Percentiles rank a stretch among this genome's conserved stretches.
Conservation (phyloP, 345 rosid species). For the Lagerstroemia speciosa region DNA sequence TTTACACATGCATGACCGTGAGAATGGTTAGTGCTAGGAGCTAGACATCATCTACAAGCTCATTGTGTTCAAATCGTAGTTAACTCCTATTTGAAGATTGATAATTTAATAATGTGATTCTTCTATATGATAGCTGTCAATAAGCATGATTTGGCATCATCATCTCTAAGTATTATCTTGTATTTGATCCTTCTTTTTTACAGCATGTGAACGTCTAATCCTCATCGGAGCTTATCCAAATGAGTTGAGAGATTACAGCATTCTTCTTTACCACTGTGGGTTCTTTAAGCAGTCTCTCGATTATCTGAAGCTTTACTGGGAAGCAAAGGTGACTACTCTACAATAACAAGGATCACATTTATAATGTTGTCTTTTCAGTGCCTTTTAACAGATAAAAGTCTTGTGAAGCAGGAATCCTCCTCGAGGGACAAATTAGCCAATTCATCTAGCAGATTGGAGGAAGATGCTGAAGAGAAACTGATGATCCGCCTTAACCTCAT, state of each 20-base stretch:
- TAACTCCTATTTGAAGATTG: background rate
- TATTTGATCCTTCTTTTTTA: background rate
- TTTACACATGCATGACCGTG: background rate
- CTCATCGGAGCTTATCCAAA: slow-evolving; percentile 35
- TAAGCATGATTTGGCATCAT: background rate
- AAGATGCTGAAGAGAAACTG: slow-evolving; percentile 43
- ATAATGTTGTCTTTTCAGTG: background rate
- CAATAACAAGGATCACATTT: background rate
- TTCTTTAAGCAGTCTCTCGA: slow-evolving; percentile 40
- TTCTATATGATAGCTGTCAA: background rate
- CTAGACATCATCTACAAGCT: background rate
- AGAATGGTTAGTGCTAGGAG: background rate
- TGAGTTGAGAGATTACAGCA: slow-evolving; percentile 58
- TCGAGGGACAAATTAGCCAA: slow-evolving; percentile 9
- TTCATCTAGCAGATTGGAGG: slow-evolving; percentile 32
- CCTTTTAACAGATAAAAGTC: background rate
- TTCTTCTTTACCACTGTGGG: slow-evolving; percentile 63
- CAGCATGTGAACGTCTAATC: slow-evolving; percentile 69
- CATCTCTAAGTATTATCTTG: background rate
- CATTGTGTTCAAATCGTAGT: background rate
- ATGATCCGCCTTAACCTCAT: slow-evolving; percentile 47
- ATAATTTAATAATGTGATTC: background rate
- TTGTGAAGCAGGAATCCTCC: slow-evolving; percentile 20
- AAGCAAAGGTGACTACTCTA: slow-evolving; percentile 29
- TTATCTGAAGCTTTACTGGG: slow-evolving; percentile 32